These are phyloP conservation scores for Saccharomycopsis fibuligera DNA, from an alignment of 805 yeast genomes.

Conservation along the genomic window DNA sequence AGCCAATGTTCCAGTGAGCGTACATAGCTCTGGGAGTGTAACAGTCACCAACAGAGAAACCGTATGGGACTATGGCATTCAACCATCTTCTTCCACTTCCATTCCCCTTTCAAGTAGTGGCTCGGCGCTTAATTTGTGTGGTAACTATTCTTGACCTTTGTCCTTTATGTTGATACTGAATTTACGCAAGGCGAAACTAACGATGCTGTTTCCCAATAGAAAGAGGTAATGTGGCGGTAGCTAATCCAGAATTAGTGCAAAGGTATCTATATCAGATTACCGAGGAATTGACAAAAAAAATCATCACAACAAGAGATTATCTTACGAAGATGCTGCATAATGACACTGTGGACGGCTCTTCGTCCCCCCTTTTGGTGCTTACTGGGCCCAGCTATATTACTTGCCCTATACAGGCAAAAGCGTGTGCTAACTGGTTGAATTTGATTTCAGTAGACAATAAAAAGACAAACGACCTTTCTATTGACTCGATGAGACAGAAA, in stretches of 20 bases:
- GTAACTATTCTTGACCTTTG: background rate
- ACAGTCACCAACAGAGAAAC: no score
- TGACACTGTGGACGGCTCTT: background rate
- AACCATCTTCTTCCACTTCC: slow-evolving; percentile 1
- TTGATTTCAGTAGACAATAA: background rate
- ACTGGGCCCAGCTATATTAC: slow-evolving; percentile 35
- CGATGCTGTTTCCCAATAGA: slow-evolving; percentile 20
- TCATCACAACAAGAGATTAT: slow-evolving; percentile 29
- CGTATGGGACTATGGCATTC: background rate
- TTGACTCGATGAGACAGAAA: slow-evolving; percentile 20
- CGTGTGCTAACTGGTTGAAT: slow-evolving; percentile 39
- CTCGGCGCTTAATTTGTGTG: background rate
- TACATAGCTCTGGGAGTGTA: background rate
- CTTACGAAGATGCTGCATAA: background rate
- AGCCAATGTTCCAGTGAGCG: background rate
- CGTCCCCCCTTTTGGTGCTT: slow-evolving; percentile 30
- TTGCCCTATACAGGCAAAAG: slow-evolving; percentile 30
- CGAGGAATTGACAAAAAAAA: slow-evolving; percentile 27
- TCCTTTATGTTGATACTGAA: background rate
- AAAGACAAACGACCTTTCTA: background rate
- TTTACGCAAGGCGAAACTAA: background rate
- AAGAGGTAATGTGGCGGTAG: slow-evolving; percentile 33
- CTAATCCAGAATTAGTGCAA: slow-evolving; percentile 41
- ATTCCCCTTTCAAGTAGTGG: slow-evolving; percentile 19
- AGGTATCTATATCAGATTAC: slow-evolving; percentile 33